Base-by-base conservation (phyloP, 202 grass and related monocot genomes). In the Panicum hallii region DNA sequence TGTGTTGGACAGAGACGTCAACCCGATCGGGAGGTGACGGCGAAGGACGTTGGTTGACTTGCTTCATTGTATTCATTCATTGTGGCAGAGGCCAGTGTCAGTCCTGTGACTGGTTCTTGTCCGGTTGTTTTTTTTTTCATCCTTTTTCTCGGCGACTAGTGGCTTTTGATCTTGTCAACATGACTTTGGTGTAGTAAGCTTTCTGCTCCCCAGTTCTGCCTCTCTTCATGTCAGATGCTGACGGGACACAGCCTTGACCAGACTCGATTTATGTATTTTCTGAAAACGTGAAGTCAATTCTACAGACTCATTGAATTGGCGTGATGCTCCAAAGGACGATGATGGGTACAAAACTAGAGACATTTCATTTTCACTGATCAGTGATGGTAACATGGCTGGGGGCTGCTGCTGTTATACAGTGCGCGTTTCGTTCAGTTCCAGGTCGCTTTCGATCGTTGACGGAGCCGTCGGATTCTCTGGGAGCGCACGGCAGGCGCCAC, bases 381-480 rank as follows among this genome's bases (percentile, higher is more conserved):
- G 17, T 26, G 20, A 62, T 30, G 23, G 58, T 62, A 62, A 6
- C 9, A 67, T 32, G 32, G 32, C 32, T 2, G 32, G 32, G 42
- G 28, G 8, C 7, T 48, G 11, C 12, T 71, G 13, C 11, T 49
- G 22, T 5, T 6, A 38, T 10, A 30, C 32, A 32, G n/a, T 62
- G 58, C 23, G 58, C 58, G 58, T 62, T 34, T 46, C 42, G 14
- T 70, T 62, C 32, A 55, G 32, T 41, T 63, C 10, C 47, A 22
- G 46, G 16, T 55, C 77, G 40, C 71, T 64, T 61, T 64, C n/a
- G n/a, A 23, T 9, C 83, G 64, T 63, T 78, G 74, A 84, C 38
- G 9, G 11, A 63, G 6, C 42, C 17, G 20, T 10, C 14, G 2
- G 70, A 40, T 54, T 62, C 42, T 12, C 44, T 2, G 45, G 19